Conservation (phyloP, 306 rosid genomes). For the Phaseolus lunatus region DNA sequence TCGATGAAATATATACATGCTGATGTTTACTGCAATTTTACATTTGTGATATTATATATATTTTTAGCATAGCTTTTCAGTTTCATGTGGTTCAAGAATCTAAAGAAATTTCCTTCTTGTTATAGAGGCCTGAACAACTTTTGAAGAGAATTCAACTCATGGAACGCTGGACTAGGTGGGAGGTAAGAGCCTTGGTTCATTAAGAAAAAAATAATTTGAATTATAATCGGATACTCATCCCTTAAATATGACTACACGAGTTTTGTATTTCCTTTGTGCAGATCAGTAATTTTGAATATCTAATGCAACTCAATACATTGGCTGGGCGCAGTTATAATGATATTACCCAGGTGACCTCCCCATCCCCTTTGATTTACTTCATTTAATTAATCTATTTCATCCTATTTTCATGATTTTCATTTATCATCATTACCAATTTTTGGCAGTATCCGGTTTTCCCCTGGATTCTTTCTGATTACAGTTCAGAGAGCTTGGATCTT, state of each 20-base stretch:
- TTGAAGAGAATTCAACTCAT: constrained; percentile 94
- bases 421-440: constrained; percentile 32
- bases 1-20: constrained; percentile 1
- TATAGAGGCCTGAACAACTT: constrained; percentile 98
- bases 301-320: constrained; percentile 98
- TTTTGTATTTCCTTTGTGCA: constrained; percentile 52
- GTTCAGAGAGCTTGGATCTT: constrained; percentile 84
- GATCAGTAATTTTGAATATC: constrained; percentile 99
- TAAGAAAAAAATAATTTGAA: constrained; percentile 17
- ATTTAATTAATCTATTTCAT: constrained; percentile 26
- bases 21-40: constrained; percentile 14
- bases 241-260: constrained; percentile 4
- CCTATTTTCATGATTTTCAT: constrained; percentile 44
- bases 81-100: constrained; percentile 39
- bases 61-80: constrained; percentile 10
- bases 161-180: constrained; percentile 99
- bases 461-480: constrained; percentile 97
- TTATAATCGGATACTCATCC: constrained; percentile 27
- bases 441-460: constrained; percentile 99
- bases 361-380: constrained; percentile 13
- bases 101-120: constrained; percentile 41
- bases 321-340: constrained; percentile 99
- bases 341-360: constrained; percentile 80
- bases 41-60: neutral
- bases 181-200: constrained; percentile 64